Evolutionary conservation across 257 asterid species (phyloP), one percentile per base, ranked within the genome.

Genomic region (Salvia hispanica): DNA sequence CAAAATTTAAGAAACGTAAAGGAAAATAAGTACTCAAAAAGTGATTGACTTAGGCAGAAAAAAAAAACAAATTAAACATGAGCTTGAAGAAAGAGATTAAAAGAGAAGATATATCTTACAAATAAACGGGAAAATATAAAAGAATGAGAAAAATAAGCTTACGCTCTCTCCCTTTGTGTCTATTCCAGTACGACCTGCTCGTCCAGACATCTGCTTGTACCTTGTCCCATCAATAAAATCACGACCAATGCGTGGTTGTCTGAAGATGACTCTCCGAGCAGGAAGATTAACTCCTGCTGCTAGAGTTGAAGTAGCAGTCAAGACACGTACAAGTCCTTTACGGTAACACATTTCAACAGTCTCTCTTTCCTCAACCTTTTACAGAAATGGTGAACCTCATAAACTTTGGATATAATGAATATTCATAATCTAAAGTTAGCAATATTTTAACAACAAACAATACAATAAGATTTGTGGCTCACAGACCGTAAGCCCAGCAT

Each of bases 201-300:
- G 88, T 64, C 99, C 99, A 69, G 99, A 89, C 99, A 93, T 93
- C 84, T 93, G 99, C 73, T 46, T 84, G 74, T 93, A 93, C 84
- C 95, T 88, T 72, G 89, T 93, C 54, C 99, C 95, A 77, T 93
- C 99, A 81, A 93, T 79, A 82, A 90, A 90, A 77, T 93, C 97
- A 71, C 95, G 88, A 45, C 99, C 99, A 69, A 90, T 90, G 69
- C 95, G 96, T 40, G 99, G 99, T 77, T 93, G 99, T 72, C 99
- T 82, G 76, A 93, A 90, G 72, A 90, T 93, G 64, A 93, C 99
- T 78, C 99, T 86, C 73, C 99, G 85, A 42, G 99, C 99, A 39
- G 99, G 99, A 68, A 93, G 86, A 81, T 93, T 93, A 70, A 93
- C 97, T 39, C 99, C 99, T 71, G 99, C 99, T 79, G 99, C 99